Base-by-base conservation (phyloP, 2,329 filamentous ascomycete species). In the Fusarium sp. region DNA sequence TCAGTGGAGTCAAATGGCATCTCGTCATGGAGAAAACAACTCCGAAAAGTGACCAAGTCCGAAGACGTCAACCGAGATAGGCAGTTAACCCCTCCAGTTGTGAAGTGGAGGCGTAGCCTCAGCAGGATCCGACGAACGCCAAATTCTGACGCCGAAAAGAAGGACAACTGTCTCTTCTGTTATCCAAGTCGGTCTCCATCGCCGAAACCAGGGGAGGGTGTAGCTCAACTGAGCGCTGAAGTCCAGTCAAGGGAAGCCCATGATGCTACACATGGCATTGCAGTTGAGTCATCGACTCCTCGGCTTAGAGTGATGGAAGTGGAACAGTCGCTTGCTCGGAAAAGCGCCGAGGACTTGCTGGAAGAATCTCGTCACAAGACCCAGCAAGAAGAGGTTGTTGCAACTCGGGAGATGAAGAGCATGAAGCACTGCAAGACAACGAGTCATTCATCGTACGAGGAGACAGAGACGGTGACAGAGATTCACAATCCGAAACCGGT, bases 401-500 rank as follows among this genome's bases (percentile, higher is more conserved):
- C 50, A 65, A 57, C 31, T 16, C 31, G 42, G 2, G 61, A 61
- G 36, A 40, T 60, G 9, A 59, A 14, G 7, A 58, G n/a, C 18
- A 49, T 38, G 5, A 62, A 33, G 29, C 38, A 38, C 40, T 9
- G 25, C 51, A 64, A 33, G 46, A 63, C 57, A 23, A 42, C 38
- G 49, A 60, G 55, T 20, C 62, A 64, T 25, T 66, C 33, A 36
- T 51, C 51, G 16, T 54, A 42, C 25, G 61, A 57, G 29, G 61
- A 64, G 29, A 66, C 56, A 1, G 58, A 65, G 20, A 63, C 62
- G 34, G 57, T 61, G 27, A 67, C 63, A 5, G 62, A 78, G 53
- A 72, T 77, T 44, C 74, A 77, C 40, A 78, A 74, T 9, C 79
- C 80, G 0, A 74, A 65, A 11, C 78, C 81, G 20, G 73, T 80